phyloP scores from a whole-genome alignment of 1,284 basidiomycete species.

The Tetrapyrgos nigripes region DNA sequence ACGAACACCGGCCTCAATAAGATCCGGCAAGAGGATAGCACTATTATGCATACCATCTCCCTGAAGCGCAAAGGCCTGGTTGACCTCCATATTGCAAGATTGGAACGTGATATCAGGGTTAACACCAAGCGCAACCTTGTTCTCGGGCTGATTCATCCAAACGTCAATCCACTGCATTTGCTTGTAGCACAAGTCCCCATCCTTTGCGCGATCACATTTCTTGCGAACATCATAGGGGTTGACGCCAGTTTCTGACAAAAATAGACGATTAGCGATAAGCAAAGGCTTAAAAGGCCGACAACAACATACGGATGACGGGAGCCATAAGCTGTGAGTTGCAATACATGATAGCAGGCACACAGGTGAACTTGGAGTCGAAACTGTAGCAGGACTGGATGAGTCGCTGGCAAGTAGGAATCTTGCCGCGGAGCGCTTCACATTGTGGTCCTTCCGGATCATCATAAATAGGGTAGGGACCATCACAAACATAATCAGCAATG shows the following conservation, averaged over 20 bases:
- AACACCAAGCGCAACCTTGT: constrained; percentile 82
- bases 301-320: constrained; percentile 63
- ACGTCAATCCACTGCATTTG: constrained; percentile 83
- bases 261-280: not conserved
- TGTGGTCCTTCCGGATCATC: constrained; percentile 72
- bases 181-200: constrained; percentile 76
- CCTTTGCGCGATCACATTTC: constrained; percentile 76
- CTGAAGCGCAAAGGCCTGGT: constrained; percentile 72
- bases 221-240: constrained; percentile 88
- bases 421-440: constrained; percentile 66
- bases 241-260: constrained; percentile 57
- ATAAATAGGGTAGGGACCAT: constrained; percentile 77
- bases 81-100: constrained; percentile 69
- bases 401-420: constrained; percentile 55
- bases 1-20: constrained; percentile 79
- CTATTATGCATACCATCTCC: constrained; percentile 85
- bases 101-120: constrained; percentile 68
- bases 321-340: constrained; percentile 65
- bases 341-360: constrained; percentile 67
- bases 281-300: not conserved
- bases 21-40: constrained; percentile 72
- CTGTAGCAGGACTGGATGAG: constrained; percentile 71
- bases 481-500: constrained; percentile 84
- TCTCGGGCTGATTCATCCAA: constrained; percentile 75
- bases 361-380: constrained; percentile 62